Base-by-base conservation (phyloP, 2,329 filamentous ascomycete species). In the Neofusicoccum sp. region DNA sequence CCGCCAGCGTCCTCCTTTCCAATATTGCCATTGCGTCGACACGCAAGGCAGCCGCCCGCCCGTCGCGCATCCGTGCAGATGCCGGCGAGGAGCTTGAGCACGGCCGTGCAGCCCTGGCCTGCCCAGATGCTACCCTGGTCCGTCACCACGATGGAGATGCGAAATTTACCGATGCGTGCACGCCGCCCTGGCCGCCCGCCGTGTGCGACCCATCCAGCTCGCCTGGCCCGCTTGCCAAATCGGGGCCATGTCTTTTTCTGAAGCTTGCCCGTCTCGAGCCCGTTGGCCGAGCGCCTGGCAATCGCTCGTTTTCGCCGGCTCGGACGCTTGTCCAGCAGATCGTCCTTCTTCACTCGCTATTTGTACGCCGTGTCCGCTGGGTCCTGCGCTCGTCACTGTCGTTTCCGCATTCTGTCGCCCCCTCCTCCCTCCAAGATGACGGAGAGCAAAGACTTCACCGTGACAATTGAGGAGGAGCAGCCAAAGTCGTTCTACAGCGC, bases 391-490 rank as follows among this genome's bases (percentile, higher is more conserved):
- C 49, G 28, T 22, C 50, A 31, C 54, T 61, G 56, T 62, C 70
- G 44, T 63, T 56, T 43, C 44, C 45, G 54, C 54, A 36, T 43
- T 34, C 14, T 22, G 33, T 28, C 39, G 34, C 43, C n/a, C 41
- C 37, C 7, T 34, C 49, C 49, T 43, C 37, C 29, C 34, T 36
- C 41, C 48, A 70, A 31, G 54, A 74, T 74, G 71, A 66, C 67
- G n/a, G 67, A 69, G 33, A 59, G 61, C 34, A 69, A 71, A 37
- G 67, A 71, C 60, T 70, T 71, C 64, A 68, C 65, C 22, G 65
- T 74, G 56, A 67, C 71, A 28, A 72, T 75, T 54, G 68, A 65
- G 9, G 71, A 73, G 36, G 49, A 65, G 29, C 48, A 64, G 47
- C 62, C 63, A 31, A 64, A 63, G 43, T 54, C 64, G 28, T 50